These are phyloP conservation scores for Xylaria curta DNA, from an alignment of 495 filamentous ascomycete species.

Conservation along the genomic window DNA sequence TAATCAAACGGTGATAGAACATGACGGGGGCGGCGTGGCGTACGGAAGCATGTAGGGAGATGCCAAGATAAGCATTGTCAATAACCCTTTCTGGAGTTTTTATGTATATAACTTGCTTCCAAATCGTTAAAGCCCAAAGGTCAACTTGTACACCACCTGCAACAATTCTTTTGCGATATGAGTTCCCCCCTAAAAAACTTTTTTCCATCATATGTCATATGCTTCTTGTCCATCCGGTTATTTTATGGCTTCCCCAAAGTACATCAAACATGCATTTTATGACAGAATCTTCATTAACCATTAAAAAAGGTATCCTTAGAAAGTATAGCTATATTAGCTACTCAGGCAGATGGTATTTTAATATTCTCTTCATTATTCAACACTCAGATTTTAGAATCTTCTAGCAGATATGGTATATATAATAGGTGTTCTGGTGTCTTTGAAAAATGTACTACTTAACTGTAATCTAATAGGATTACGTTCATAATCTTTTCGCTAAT, in stretches of 20 bases:
- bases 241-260: background rate
- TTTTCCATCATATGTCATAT: background rate
- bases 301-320: background rate
- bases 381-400: no score
- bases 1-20: constrained; percentile 28
- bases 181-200: no score
- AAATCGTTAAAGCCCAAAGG: background rate
- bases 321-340: no score
- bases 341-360: no score
- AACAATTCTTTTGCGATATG: background rate
- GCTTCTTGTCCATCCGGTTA: background rate
- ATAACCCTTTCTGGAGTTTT: background rate
- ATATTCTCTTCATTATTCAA: no score
- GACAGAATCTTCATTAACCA: background rate
- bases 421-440: no score
- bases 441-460: no score
- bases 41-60: background rate
- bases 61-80: background rate
- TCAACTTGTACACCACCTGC: background rate
- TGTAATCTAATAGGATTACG: no score
- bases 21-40: background rate
- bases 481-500: no score
- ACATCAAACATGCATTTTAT: background rate
- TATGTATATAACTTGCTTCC: background rate
- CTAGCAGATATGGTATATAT: no score